Evolutionary conservation across 305 asterid genomes (phyloP), one percentile per base, ranked within the genome.

Genomic region (Fraxinus ornus): DNA sequence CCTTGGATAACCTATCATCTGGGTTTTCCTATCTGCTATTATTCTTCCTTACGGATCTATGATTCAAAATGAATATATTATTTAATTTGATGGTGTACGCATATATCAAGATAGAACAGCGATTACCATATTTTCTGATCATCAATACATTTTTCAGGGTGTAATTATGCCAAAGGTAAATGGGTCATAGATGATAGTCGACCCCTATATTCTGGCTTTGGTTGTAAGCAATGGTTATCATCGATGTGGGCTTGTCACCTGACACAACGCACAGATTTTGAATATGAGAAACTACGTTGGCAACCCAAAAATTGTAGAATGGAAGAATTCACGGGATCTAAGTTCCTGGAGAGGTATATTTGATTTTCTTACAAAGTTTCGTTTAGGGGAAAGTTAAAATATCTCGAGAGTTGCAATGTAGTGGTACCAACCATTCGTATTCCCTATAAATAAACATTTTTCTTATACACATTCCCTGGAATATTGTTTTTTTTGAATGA

Each of bases 221-320:
- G 91, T 66, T 95, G 99, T 84, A 92, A 92, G 86, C 94, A 92
- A 85, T 94, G 99, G 99, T 87, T 95, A 85, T 94, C 99, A 39
- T 55, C 97, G 9, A 95, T 95, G 99, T 95, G 99, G 99, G 97
- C 99, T 86, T 95, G 99, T 84, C 98, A 89, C 81, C 88, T 92
- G 86, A 94, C 98, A 36, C 97, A 95, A 76, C 97, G 99, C 81
- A 86, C 88, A 76, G 99, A 95, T 90, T 94, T 94, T 86, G 97
- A 93, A 76, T 94, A 95, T 7, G 99, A 95, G 85, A 93, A 90
- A 82, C 84, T 94, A 82, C 95, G 92, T 26, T 95, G 99, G 98
- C 86, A 82, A 71, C 99, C 97, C 52, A 91, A 90, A 85, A 90
- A 87, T 75, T 95, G 99, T 85, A 77, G 90, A 82, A 88, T 94